phyloP scores from a whole-genome alignment of 116 monocot species.

The Trichopus zeylanicus region DNA sequence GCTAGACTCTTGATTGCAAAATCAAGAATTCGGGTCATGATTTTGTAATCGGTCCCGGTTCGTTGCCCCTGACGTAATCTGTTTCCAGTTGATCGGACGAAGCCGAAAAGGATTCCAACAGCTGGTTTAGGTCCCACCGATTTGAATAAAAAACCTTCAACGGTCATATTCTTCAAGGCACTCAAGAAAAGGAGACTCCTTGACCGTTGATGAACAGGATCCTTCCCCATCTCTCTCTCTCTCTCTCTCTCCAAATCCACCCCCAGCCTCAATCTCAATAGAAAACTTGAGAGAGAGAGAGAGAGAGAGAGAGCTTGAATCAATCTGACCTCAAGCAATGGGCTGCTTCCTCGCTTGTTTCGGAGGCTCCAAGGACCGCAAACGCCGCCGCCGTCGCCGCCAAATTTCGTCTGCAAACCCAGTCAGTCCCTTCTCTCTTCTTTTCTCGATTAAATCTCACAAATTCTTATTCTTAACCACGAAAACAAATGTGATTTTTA shows the following conservation, averaged over 20 bases:
- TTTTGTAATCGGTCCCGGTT: too few species aligned
- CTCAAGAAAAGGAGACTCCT: neutral
- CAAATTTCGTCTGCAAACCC: neutral
- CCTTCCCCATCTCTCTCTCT: neutral
- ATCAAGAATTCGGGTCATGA: too few species aligned
- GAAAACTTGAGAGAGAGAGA: neutral
- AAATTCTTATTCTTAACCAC: too few species aligned
- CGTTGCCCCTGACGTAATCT: too few species aligned
- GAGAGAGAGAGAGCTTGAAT: neutral
- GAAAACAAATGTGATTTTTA: neutral
- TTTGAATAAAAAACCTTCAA: slow-evolving; percentile 8
- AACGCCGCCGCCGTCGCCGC: slow-evolving; percentile 15
- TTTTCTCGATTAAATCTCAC: neutral
- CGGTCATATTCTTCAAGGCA: slow-evolving; percentile 9
- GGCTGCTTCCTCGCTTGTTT: slow-evolving; percentile 79
- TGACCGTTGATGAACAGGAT: slow-evolving; percentile 1
- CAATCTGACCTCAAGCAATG: slow-evolving; percentile 19
- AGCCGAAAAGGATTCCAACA: too few species aligned
- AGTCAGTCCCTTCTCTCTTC: slow-evolving; percentile 1
- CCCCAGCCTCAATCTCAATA: neutral
- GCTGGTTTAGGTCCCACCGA: too few species aligned
- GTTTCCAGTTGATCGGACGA: too few species aligned
- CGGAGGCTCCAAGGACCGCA: slow-evolving; percentile 35
- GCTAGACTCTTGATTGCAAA: too few species aligned
- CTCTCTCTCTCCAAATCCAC: neutral